Evolutionary conservation across 2,329 filamentous ascomycete species (phyloP).

Genomic region (Ascosphaera apis): DNA sequence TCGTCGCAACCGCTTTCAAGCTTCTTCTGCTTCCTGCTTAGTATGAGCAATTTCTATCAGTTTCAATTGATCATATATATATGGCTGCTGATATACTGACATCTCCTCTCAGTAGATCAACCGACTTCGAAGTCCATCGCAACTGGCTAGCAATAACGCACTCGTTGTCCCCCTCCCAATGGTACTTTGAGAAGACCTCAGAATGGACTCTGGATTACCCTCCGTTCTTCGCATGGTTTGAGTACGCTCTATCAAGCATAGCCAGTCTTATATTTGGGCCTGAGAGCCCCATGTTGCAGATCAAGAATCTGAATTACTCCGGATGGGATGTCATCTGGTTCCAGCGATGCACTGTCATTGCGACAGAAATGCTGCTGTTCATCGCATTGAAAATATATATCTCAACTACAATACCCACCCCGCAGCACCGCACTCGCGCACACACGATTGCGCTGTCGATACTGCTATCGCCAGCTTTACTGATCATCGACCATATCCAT

Average conservation of each 20-base stretch:
- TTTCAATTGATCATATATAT: constrained; percentile 3
- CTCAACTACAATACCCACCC: constrained; percentile 2
- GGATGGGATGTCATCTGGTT: constrained; percentile 92
- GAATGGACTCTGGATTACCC: constrained; percentile 99
- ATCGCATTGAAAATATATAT: constrained; percentile 56
- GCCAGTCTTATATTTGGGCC: constrained; percentile 35
- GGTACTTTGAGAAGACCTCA: constrained; percentile 95
- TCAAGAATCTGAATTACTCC: constrained; percentile 63
- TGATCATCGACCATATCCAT: constrained; percentile 96
- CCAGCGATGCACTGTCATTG: constrained; percentile 68
- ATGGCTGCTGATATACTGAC: too few species aligned
- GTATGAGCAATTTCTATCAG: constrained; percentile 30
- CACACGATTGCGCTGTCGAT: constrained; percentile 78
- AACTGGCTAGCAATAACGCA: constrained; percentile 97
- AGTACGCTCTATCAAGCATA: constrained; percentile 70
- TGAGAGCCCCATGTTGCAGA: constrained; percentile 59
- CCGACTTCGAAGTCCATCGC: constrained; percentile 94
- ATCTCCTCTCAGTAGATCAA: constrained; percentile 78
- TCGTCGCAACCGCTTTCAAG: constrained; percentile 74
- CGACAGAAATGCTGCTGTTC: constrained; percentile 61
- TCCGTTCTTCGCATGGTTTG: constrained; percentile 92
- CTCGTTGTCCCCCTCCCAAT: constrained; percentile 63
- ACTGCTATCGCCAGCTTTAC: constrained; percentile 68
- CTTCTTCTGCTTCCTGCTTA: constrained; percentile 83
- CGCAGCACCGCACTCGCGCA: constrained; percentile 17